A percentile compares a stretch with the other conserved stretches of the same genome.
These are phyloP conservation scores for Cenococcum geophilum DNA, from an alignment of 495 filamentous ascomycete genomes.

Conservation along the genomic window DNA sequence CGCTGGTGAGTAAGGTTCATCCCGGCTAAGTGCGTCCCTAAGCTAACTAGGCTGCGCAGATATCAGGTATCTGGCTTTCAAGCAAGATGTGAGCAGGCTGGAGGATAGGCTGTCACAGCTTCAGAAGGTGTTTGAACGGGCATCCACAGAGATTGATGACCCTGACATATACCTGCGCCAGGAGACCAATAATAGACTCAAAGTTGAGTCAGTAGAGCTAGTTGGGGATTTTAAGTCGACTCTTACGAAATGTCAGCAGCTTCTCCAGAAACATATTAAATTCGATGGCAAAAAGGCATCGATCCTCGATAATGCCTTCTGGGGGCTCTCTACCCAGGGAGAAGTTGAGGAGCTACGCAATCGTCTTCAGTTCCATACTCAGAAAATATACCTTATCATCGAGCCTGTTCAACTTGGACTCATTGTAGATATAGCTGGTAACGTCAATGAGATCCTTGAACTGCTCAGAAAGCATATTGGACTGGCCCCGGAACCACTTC, in stretches of 20 bases:
- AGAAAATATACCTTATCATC: slow-evolving; percentile 15
- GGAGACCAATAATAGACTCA: slow-evolving; percentile 1
- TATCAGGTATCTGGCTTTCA: slow-evolving; percentile 5
- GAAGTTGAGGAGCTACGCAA: slow-evolving; percentile 14
- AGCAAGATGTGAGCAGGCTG: slow-evolving; percentile 2
- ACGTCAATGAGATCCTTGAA: slow-evolving; percentile 10
- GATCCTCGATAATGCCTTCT: slow-evolving; percentile 9
- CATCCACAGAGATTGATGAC: too few species aligned
- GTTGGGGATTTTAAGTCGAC: slow-evolving; percentile 6
- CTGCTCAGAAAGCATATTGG: slow-evolving; percentile 3
- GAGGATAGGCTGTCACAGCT: slow-evolving; percentile 2
- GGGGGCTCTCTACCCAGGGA: slow-evolving; percentile 1
- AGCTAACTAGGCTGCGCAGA: background rate
- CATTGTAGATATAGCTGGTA: slow-evolving; percentile 1
- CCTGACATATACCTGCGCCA: too few species aligned
- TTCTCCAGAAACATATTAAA: slow-evolving; percentile 11
- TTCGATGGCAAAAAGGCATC: slow-evolving; percentile 11
- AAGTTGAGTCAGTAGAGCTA: slow-evolving; percentile 3
- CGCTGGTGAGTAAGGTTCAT: background rate
- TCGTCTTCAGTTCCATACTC: slow-evolving; percentile 9
- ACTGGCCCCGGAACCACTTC: background rate
- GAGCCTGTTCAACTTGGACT: slow-evolving; percentile 12
- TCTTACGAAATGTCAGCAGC: slow-evolving; percentile 13
- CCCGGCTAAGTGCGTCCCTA: background rate
- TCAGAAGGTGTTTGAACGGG: slow-evolving; percentile 1